Base-by-base conservation (phyloP, 2,329 filamentous ascomycete species). In the Neonectria faginata region DNA sequence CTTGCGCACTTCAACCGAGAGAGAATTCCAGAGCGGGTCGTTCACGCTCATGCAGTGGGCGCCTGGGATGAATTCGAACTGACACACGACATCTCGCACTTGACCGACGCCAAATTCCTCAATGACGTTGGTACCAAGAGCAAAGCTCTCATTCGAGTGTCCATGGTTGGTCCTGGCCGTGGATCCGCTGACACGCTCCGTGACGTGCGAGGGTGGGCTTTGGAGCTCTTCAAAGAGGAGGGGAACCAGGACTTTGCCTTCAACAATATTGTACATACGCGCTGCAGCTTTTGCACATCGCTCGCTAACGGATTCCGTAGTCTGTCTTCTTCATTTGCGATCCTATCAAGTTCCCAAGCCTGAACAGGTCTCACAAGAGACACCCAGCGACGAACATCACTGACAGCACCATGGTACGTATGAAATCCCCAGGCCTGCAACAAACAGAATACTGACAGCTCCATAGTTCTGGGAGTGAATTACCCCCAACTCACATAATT, bases 311-410 rank as follows among this genome's bases (percentile, higher is more conserved):
- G 2, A 20, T 12, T 1, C 4, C 10, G 8, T 3, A 69, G 0
- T 91, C 91, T 1, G 85, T 93, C 18, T 94, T 94, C 83, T 94
- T 94, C 82, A 74, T 94, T 33, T 85, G 91, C 42, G 91, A 94
- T 70, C 90, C 91, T 2, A 85, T 86, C 75, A 93, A 93, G 77
- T 94, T 93, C 79, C 91, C 91, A 27, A 81, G 89, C 73, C 89
- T 93, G 77, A 93, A 92, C 68, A 90, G 92, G 80, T 92, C 90
- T 5, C 92, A 94, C 79, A 93, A 93, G 84, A 86, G 91, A 48
- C 85, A 94, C 77, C 91, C 92, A 1, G 85, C 88, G 66, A 93
- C 90, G 18, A 90, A 93, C 75, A 79, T 92, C 57, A 89, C 87
- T 52, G 88, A 92, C 77, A 88, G 89, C 12, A 91, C 87, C 54